Conservation (phyloP, 495 filamentous ascomycete genomes). For the Talaromyces ruber region DNA sequence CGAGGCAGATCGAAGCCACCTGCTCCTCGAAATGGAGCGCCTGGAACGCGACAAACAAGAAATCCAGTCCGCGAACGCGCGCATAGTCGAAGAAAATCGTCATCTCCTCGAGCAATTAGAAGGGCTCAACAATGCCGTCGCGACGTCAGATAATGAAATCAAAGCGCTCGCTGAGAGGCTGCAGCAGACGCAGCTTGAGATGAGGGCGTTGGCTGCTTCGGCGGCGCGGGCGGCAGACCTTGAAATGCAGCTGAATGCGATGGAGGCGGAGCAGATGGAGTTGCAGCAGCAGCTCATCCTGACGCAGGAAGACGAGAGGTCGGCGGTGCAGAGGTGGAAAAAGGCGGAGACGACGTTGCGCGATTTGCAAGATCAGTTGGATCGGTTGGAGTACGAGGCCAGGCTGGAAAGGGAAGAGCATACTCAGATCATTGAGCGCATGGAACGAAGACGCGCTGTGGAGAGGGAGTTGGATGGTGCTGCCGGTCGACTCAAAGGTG, state of each 20-base stretch:
- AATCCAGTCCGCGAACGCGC: conserved; percentile 64
- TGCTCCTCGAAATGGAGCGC: conserved; percentile 60
- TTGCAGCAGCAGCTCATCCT: conserved; percentile 56
- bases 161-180: conserved; percentile 63
- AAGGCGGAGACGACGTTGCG: conserved; percentile 66
- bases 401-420: conserved; percentile 76
- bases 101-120: conserved; percentile 74
- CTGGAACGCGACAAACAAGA: conserved; percentile 70
- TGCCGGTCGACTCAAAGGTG: conserved; percentile 68
- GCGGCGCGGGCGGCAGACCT: conserved; percentile 66
- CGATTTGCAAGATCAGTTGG: conserved; percentile 76
- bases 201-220: conserved; percentile 62
- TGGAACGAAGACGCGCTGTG: conserved; percentile 67
- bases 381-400: conserved; percentile 79
- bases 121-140: conserved; percentile 61
- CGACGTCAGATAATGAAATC: conserved; percentile 67
- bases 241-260: conserved; percentile 63
- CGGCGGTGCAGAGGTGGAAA: conserved; percentile 73
- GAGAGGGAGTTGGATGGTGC: conserved; percentile 70
- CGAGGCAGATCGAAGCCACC: conserved; percentile 66
- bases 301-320: conserved; percentile 62
- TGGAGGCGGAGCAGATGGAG: conserved; percentile 73
- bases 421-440: conserved; percentile 66
- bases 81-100: conserved; percentile 71
- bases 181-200: conserved; percentile 63